These are phyloP conservation scores for Fusarium acutatum DNA, from an alignment of 2,329 filamentous ascomycete genomes.

Conservation along the genomic window DNA sequence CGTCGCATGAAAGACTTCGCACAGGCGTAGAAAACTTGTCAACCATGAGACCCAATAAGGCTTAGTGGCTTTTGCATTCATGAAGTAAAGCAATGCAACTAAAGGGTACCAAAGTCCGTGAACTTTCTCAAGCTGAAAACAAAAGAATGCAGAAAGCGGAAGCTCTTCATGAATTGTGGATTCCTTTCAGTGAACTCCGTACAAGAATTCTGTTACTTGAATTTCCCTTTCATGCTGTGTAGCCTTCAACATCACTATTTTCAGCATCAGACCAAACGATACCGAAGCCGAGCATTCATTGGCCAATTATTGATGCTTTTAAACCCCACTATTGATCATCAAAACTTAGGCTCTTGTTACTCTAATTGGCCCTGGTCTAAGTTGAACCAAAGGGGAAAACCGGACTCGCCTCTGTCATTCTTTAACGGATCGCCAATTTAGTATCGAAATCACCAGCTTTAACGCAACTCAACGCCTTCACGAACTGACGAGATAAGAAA, in stretches of 20 bases:
- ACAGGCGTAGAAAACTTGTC: constrained; percentile 32
- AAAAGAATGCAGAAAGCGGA: neutral
- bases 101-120: neutral
- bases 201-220: too few relatives aligned
- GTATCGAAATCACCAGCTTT: constrained; percentile 18
- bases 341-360: constrained; percentile 1
- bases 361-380: constrained; percentile 32
- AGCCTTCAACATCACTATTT: neutral
- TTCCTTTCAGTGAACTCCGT: neutral
- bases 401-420: constrained; percentile 23
- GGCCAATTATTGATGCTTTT: constrained; percentile 27
- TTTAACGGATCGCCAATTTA: constrained; percentile 20
- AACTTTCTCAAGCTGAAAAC: neutral
- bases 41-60: constrained; percentile 22
- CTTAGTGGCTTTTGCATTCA: constrained; percentile 15
- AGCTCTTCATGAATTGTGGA: neutral
- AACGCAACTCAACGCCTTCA: neutral
- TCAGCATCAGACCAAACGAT: neutral
- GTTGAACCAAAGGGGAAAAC: constrained; percentile 33
- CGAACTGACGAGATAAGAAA: neutral
- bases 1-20: constrained; percentile 34
- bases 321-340: neutral
- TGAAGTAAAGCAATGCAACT: constrained; percentile 14
- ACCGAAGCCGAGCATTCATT: constrained; percentile 12
- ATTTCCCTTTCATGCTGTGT: neutral